These are phyloP conservation scores for Pseudogymnoascus sp. DNA, from an alignment of 2,329 filamentous ascomycete species.

Conservation along the genomic window DNA sequence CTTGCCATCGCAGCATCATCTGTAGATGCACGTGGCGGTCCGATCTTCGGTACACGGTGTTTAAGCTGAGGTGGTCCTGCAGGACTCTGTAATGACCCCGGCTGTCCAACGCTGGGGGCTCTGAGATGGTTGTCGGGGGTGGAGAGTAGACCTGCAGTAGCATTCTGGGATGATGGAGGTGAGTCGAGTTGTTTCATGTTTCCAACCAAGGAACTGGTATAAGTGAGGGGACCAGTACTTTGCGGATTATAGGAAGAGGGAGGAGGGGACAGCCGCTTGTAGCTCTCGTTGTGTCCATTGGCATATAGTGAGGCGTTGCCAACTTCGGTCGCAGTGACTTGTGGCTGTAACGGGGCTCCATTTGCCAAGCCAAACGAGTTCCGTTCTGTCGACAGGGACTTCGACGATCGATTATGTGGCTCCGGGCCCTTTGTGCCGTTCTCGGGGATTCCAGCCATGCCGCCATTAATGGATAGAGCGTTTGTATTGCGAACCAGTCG, in stretches of 20 bases:
- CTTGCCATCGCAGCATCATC: slow-evolving; percentile 61
- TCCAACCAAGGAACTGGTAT: slow-evolving; percentile 24
- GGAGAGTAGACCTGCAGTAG: slow-evolving; percentile 51
- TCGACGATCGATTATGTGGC: slow-evolving; percentile 20
- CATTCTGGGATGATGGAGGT: slow-evolving; percentile 21
- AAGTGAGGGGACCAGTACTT: slow-evolving; percentile 27
- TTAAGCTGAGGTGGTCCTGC: slow-evolving; percentile 50
- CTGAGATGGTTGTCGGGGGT: slow-evolving; percentile 43
- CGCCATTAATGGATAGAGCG: slow-evolving; percentile 24
- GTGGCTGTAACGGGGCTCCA: slow-evolving; percentile 17
- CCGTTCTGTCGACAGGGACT: slow-evolving; percentile 23
- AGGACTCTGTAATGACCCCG: neutral
- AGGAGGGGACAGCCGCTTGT: slow-evolving; percentile 18
- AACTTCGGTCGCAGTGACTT: slow-evolving; percentile 12
- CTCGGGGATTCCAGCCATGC: slow-evolving; percentile 20
- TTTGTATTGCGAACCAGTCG: slow-evolving; percentile 26
- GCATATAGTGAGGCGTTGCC: slow-evolving; percentile 15
- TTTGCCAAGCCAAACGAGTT: slow-evolving; percentile 24
- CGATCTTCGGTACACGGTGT: slow-evolving; percentile 72
- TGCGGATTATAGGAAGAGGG: slow-evolving; percentile 24
- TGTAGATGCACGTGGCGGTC: slow-evolving; percentile 59
- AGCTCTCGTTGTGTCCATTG: slow-evolving; percentile 20
- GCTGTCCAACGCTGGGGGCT: slow-evolving; percentile 37
- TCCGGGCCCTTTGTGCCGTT: slow-evolving; percentile 26
- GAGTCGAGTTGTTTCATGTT: slow-evolving; percentile 21